Percentiles rank a stretch among this genome's conserved stretches.
Evolutionary conservation across 306 rosid genomes (phyloP).

Genomic region (Cicer yamashitae): DNA sequence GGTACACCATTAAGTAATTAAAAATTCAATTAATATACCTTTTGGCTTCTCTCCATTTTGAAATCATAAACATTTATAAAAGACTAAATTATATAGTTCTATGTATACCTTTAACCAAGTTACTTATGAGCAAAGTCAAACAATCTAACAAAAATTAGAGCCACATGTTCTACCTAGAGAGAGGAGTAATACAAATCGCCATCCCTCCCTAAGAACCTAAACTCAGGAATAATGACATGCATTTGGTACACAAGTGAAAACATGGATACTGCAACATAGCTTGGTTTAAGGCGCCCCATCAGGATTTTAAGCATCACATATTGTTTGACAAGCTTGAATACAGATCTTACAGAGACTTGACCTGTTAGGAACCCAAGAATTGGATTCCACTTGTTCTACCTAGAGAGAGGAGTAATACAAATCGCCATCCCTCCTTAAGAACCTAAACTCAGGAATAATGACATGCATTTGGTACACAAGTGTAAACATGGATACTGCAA

Average conservation of each 20-base stretch:
- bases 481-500: not conserved
- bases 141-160: constrained; percentile 10
- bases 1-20: constrained; percentile 28
- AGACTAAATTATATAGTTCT: constrained; percentile 31
- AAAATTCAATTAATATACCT: constrained; percentile 30
- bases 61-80: not conserved
- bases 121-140: constrained; percentile 28
- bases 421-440: constrained; percentile 12
- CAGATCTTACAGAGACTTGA: not conserved
- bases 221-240: not conserved
- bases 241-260: not conserved
- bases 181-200: not conserved
- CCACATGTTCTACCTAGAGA: constrained; percentile 24
- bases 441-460: constrained; percentile 3
- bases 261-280: not conserved
- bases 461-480: constrained; percentile 1
- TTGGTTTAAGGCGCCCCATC: not conserved
- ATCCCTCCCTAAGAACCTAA: constrained; percentile 22
- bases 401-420: constrained; percentile 6
- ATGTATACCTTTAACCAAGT: constrained; percentile 19
- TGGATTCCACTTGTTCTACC: constrained; percentile 14
- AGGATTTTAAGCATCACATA: constrained; percentile 8
- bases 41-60: constrained; percentile 28
- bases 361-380: too few relatives aligned
- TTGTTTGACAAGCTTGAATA: constrained; percentile 6